A percentile compares a stretch with the other conserved stretches of the same genome.
phyloP scores from a whole-genome alignment of 2,329 filamentous ascomycete genomes.

The Dactylonectria estremocensis region DNA sequence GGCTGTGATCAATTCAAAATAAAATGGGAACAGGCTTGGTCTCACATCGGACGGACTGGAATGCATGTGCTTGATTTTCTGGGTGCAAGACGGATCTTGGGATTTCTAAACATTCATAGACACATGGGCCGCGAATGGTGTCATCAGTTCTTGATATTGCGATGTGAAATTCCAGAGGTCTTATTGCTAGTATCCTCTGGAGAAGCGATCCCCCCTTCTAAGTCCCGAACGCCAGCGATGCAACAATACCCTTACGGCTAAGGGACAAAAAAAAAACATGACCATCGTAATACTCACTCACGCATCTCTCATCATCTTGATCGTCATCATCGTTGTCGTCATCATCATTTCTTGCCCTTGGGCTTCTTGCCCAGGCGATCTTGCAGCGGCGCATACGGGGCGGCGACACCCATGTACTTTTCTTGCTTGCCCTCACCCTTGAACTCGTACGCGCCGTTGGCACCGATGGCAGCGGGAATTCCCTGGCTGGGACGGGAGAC shows the following conservation, averaged over 20 bases:
- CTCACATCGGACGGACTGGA: constrained; percentile 6
- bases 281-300: constrained; percentile 12
- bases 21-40: constrained; percentile 24
- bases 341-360: constrained; percentile 51
- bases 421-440: constrained; percentile 62
- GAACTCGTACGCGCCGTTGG: constrained; percentile 67
- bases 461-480: constrained; percentile 60
- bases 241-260: constrained; percentile 6
- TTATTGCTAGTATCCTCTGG: constrained; percentile 25
- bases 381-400: constrained; percentile 69
- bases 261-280: constrained; percentile 23
- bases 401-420: constrained; percentile 66
- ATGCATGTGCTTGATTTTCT: not conserved
- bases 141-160: constrained; percentile 5
- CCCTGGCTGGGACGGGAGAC: constrained; percentile 73
- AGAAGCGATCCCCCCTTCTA: constrained; percentile 21
- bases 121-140: constrained; percentile 5
- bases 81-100: not conserved
- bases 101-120: not conserved
- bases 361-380: constrained; percentile 63
- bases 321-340: constrained; percentile 34
- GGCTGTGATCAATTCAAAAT: constrained; percentile 28
- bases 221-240: constrained; percentile 25
- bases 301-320: not conserved
- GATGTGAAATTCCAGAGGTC: constrained; percentile 5